Conservation (phyloP, 768 basidiomycete genomes). For the Rhodotorula paludigena region DNA sequence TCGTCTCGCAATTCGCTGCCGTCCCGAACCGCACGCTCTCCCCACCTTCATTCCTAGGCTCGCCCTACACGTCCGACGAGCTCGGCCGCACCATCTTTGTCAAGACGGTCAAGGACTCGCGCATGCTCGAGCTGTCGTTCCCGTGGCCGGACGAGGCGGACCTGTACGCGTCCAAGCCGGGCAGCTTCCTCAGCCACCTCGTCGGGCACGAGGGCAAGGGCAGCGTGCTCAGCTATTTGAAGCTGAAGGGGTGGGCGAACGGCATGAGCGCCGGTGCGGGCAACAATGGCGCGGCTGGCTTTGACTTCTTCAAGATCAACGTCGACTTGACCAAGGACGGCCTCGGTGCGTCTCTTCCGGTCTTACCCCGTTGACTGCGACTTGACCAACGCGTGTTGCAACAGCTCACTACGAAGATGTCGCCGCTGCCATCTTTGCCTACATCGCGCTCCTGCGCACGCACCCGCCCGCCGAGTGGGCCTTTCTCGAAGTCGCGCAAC, state of each 20-base stretch:
- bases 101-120: slow-evolving; percentile 50
- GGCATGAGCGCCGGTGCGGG: slow-evolving; percentile 63
- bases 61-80: slow-evolving; percentile 38
- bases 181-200: slow-evolving; percentile 66
- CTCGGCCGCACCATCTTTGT: slow-evolving; percentile 46
- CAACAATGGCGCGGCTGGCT: slow-evolving; percentile 60
- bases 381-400: neutral
- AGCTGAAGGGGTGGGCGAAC: slow-evolving; percentile 50
- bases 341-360: slow-evolving; percentile 58
- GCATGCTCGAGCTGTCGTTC: slow-evolving; percentile 50
- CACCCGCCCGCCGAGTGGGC: slow-evolving; percentile 53
- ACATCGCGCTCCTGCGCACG: slow-evolving; percentile 52
- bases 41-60: slow-evolving; percentile 37
- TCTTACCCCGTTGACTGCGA: no score
- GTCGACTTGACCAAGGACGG: slow-evolving; percentile 77
- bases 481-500: slow-evolving; percentile 67
- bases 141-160: slow-evolving; percentile 48
- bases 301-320: slow-evolving; percentile 82
- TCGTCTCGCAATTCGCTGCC: slow-evolving; percentile 43
- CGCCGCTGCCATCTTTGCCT: slow-evolving; percentile 68
- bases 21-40: slow-evolving; percentile 41
- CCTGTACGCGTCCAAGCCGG: slow-evolving; percentile 64
- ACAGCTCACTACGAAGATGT: slow-evolving; percentile 73
- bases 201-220: slow-evolving; percentile 71
- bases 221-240: slow-evolving; percentile 76